A percentile compares a stretch with the other conserved stretches of the same genome.
Conservation (phyloP, 192 early-diverging fungal genomes). For the Chytriomyces confervae region DNA sequence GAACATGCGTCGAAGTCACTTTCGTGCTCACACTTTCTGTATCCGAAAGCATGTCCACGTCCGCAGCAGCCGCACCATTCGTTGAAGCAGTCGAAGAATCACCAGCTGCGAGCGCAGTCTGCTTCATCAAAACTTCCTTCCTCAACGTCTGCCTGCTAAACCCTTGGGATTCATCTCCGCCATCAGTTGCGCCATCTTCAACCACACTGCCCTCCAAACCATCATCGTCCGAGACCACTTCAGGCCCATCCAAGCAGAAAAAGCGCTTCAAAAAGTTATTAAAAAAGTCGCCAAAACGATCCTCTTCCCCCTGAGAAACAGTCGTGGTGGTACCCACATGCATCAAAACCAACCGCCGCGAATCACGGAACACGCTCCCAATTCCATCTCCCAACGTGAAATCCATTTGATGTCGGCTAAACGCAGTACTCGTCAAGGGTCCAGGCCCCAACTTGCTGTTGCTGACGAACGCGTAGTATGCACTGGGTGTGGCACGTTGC, state of each 20-base stretch:
- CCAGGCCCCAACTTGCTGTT: not conserved
- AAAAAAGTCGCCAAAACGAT: conserved; percentile 78
- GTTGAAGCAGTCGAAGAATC: not conserved
- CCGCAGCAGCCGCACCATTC: conserved; percentile 5
- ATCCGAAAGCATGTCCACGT: conserved; percentile 44
- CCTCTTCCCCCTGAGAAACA: conserved; percentile 67
- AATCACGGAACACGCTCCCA: conserved; percentile 74
- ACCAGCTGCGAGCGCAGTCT: conserved; percentile 7
- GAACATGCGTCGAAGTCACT: conserved; percentile 11
- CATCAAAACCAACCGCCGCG: conserved; percentile 73
- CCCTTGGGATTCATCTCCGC: conserved; percentile 1
- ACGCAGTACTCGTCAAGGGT: conserved; percentile 10
- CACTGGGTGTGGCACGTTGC: not conserved
- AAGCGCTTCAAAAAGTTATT: conserved; percentile 73
- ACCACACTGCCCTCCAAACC: conserved; percentile 34
- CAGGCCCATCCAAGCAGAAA: conserved; percentile 60
- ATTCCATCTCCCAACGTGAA: conserved; percentile 72
- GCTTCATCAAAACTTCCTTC: conserved; percentile 32
- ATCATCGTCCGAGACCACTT: conserved; percentile 60
- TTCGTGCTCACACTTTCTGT: conserved; percentile 18
- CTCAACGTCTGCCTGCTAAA: conserved; percentile 11
- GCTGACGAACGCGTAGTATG: conserved; percentile 39
- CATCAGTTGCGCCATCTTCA: conserved; percentile 6
- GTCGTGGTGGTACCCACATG: conserved; percentile 70
- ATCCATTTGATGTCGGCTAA: conserved; percentile 76